phyloP scores from a whole-genome alignment of 495 filamentous ascomycete species.

The Melanomma pulvis-pyrius region DNA sequence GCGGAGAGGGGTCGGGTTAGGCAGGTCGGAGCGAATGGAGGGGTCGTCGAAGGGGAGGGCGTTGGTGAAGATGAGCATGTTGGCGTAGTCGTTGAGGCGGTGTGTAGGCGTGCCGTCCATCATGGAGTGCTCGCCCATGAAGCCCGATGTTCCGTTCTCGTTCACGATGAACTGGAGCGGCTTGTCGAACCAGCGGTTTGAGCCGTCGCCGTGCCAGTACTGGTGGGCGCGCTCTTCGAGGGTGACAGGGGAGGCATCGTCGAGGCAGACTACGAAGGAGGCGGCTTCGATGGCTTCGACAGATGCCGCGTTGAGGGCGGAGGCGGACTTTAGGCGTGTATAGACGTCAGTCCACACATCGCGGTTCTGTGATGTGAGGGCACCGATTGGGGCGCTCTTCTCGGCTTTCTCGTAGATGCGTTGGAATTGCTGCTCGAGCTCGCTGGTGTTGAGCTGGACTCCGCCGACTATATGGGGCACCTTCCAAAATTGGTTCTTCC shows the following conservation, averaged over 20 bases:
- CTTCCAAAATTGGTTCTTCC: constrained; percentile 98
- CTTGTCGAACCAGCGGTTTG: constrained; percentile 98
- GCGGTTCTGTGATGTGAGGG: constrained; percentile 87
- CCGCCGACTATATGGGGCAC: constrained; percentile 74
- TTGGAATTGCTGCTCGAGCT: constrained; percentile 86
- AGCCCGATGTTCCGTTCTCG: constrained; percentile 96
- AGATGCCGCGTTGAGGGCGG: constrained; percentile 72
- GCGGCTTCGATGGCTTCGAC: constrained; percentile 85
- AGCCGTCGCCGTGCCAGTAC: constrained; percentile 97
- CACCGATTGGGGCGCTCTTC: constrained; percentile 74
- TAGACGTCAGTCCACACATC: constrained; percentile 88
- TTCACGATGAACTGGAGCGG: constrained; percentile 97
- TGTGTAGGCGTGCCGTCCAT: constrained; percentile 99
- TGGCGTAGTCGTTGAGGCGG: constrained; percentile 91
- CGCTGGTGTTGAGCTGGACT: constrained; percentile 77
- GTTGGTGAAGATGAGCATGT: constrained; percentile 85
- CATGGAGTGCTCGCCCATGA: constrained; percentile 99
- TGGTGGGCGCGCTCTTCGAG: constrained; percentile 92
- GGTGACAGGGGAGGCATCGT: constrained; percentile 89
- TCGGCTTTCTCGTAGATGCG: constrained; percentile 79
- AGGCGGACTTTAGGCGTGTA: constrained; percentile 70
- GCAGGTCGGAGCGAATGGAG: constrained; percentile 75
- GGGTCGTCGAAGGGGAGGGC: constrained; percentile 83
- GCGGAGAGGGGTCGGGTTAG: constrained; percentile 74
- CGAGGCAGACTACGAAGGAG: constrained; percentile 91